phyloP scores from a whole-genome alignment of 495 filamentous ascomycete genomes.

The Terfezia claveryi region DNA sequence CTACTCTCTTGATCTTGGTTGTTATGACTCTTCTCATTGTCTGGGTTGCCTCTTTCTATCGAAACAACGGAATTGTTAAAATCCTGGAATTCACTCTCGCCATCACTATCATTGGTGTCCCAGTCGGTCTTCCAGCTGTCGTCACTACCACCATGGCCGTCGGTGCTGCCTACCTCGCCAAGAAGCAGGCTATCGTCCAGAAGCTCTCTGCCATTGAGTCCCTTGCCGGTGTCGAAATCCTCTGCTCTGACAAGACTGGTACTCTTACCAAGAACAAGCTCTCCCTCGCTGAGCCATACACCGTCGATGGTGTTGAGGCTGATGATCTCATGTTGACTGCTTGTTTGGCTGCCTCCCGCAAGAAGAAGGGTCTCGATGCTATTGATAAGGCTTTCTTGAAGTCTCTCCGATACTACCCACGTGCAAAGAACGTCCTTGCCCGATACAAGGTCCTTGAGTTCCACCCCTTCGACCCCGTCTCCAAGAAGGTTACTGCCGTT shows the following conservation, averaged over 20 bases:
- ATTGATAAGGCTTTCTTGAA: slow-evolving; percentile 91
- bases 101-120: slow-evolving; percentile 82
- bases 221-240: slow-evolving; percentile 80
- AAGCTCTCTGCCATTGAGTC: slow-evolving; percentile 92
- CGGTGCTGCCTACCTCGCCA: slow-evolving; percentile 78
- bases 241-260: slow-evolving; percentile 95
- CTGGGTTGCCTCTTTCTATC: slow-evolving; percentile 75
- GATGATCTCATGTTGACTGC: slow-evolving; percentile 81
- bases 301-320: slow-evolving; percentile 50
- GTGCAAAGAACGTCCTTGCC: slow-evolving; percentile 48
- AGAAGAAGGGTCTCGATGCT: slow-evolving; percentile 85
- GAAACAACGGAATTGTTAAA: slow-evolving; percentile 46
- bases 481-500: slow-evolving; percentile 73
- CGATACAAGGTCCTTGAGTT: slow-evolving; percentile 65
- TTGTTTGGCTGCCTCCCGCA: slow-evolving; percentile 73
- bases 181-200: slow-evolving; percentile 91
- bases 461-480: slow-evolving; percentile 78
- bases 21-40: slow-evolving; percentile 57
- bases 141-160: slow-evolving; percentile 95
- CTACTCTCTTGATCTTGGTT: slow-evolving; percentile 58
- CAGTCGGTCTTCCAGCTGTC: slow-evolving; percentile 86
- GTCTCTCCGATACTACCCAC: slow-evolving; percentile 54
- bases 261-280: slow-evolving; percentile 86
- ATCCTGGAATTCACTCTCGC: slow-evolving; percentile 72
- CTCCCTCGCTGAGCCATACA: slow-evolving; percentile 64